Base-by-base conservation (phyloP, 1,139 yeast genomes). In the Yamadazyma pseudoaaseri region DNA sequence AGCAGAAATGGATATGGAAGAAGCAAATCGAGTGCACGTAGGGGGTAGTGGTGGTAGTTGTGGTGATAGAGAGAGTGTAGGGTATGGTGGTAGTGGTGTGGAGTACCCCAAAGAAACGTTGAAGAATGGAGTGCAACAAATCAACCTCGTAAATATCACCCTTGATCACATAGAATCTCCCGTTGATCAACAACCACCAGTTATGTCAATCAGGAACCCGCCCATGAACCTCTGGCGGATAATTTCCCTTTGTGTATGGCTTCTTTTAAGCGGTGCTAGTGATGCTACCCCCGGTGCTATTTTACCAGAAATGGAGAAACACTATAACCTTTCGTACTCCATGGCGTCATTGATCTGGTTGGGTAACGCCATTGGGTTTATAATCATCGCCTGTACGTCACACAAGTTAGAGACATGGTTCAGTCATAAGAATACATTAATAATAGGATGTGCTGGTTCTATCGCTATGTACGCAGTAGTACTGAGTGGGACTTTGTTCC, bases 221-320 rank as follows among this genome's bases (percentile, higher is more conserved):
- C 34, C 72, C 10, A 57, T 46, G 30, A 75, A 73, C 42, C 39
- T 45, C 26, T 65, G 65, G 60, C 55, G 82, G 34, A 52, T 74
- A 6, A 34, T 60, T 3, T 58, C 74, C 4, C 45, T 61, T 9
- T 56, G 70, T 24, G n/a, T 52, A 5, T 76, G 78, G 75, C 49
- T 58, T 8, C 49, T 70, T 27, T 42, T 58, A 3, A 34, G 43
- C 26, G 75, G 75, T 0, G 54, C 61, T 33, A 52, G 60, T 30
- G 76, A 70, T 46, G 72, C 73, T n/a, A 65, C 73, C 0, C 65
- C 74, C 1, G 77, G 76, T 30, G 73, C 73, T 2, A 45, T 70
- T 22, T 58, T 71, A 34, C 76, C 76, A 3, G 56, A 56, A 29
- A 59, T 70, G 8, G 74, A 71, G 38, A 46, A 45, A 6, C 54